A percentile compares a stretch with the other conserved stretches of the same genome.
phyloP scores from a whole-genome alignment of 1,284 basidiomycete genomes.

The Hypsizygus ulmarius region DNA sequence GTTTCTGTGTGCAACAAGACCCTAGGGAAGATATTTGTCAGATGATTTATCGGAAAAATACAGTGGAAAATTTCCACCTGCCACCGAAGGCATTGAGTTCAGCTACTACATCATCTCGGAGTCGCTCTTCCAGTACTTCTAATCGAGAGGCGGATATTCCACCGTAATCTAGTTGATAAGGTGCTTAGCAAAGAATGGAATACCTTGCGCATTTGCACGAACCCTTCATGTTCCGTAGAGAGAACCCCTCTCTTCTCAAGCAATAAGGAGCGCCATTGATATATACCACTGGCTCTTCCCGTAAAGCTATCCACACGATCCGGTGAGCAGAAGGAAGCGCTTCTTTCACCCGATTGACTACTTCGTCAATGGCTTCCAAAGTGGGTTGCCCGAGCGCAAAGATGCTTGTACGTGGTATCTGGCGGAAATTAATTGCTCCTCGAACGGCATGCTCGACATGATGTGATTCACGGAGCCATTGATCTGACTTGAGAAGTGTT shows the following conservation, averaged over 20 bases:
- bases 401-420: constrained; percentile 80
- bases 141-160: constrained; percentile 88
- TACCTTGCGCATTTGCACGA: not conserved
- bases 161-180: constrained; percentile 66
- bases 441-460: constrained; percentile 69
- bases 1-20: constrained; percentile 91
- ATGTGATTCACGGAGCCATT: constrained; percentile 78
- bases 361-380: constrained; percentile 84
- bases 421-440: constrained; percentile 94
- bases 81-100: constrained; percentile 86
- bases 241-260: constrained; percentile 74
- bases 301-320: constrained; percentile 89
- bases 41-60: not conserved
- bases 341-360: constrained; percentile 68
- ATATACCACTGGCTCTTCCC: constrained; percentile 94
- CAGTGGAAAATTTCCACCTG: constrained; percentile 43
- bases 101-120: constrained; percentile 85
- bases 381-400: constrained; percentile 95
- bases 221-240: constrained; percentile 87
- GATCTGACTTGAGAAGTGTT: constrained; percentile 87
- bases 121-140: constrained; percentile 88
- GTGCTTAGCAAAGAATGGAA: not conserved
- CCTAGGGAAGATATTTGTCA: constrained; percentile 32
- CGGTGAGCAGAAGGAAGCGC: constrained; percentile 60
- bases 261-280: constrained; percentile 88